Evolutionary conservation across 2,329 filamentous ascomycete genomes (phyloP), one percentile per base, ranked within the genome.

Genomic region (Thielaviopsis ethacetica): DNA sequence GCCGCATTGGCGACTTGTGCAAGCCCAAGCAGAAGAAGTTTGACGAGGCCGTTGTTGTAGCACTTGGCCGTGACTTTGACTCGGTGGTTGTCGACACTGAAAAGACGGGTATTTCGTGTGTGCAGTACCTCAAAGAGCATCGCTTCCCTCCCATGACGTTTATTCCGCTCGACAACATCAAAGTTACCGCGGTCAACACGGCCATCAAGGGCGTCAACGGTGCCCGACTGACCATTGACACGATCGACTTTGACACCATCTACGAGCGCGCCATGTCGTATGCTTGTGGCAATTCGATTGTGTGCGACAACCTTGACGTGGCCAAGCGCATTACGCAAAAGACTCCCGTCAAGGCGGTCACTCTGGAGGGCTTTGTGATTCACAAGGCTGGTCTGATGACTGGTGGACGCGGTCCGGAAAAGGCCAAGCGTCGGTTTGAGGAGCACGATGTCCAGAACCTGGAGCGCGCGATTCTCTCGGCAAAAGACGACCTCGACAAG

Each of bases 1-100:
- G 93, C 21, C 84, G 91, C 53, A 82, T 97, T 53, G 88, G 89
- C 63, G 89, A 95, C 64, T 80, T 98, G 50, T 96, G 93, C 73
- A 91, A 88, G 64, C 91, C 93, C 1, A 97, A 96, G 71, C 89
- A 96, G 73, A 96, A 95, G 72, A 97, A 96, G 70, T 98, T 85
- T 67, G 88, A 93, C 63, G 88, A 93, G 64, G 93, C 93, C 53
- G 88, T 98, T 63, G 89, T 88, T 65, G 94, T 89, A 22, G 90
- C 95, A 6, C 80, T 98, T 3, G 93, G 93, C 56, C 83, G 88
- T 58, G 88, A 97, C 67, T 95, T 95, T 68, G 91, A 98, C 69
- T 88, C 91, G 0, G 86, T 98, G 51, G 83, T 98, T 54, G 91
- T 97, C 10, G 93, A 98, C 66, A 91, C 89, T 1, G 90, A 97